These are phyloP conservation scores for Scheffersomyces parashehatae DNA, from an alignment of 1,139 yeast species.

Conservation along the genomic window DNA sequence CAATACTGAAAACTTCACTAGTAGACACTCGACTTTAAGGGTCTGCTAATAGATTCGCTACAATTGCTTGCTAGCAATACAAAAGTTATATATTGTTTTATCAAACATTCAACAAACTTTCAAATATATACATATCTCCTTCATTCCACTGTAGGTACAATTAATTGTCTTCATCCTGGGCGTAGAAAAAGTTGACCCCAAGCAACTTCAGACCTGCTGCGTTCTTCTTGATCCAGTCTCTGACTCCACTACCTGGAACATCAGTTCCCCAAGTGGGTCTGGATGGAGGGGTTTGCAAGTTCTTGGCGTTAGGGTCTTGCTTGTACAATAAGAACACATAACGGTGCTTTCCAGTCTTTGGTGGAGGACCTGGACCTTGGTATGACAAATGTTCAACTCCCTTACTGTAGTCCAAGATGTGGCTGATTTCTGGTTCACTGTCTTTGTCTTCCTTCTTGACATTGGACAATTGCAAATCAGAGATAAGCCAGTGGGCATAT, in stretches of 20 bases:
- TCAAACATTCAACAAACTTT: no score
- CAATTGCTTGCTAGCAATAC: not conserved
- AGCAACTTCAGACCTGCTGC: conserved; percentile 62
- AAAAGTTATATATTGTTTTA: no score
- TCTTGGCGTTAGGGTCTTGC: conserved; percentile 47
- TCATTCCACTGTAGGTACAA: not conserved
- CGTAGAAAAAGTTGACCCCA: conserved; percentile 78
- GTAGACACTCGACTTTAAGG: no score
- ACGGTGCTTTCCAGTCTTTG: conserved; percentile 78
- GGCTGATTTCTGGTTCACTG: conserved; percentile 34
- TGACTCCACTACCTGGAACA: conserved; percentile 70
- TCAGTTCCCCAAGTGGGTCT: conserved; percentile 89
- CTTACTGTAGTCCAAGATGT: conserved; percentile 34
- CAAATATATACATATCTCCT: not conserved
- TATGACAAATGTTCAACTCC: conserved; percentile 47
- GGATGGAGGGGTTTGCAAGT: conserved; percentile 47
- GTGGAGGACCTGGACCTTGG: conserved; percentile 84
- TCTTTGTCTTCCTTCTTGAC: conserved; percentile 16
- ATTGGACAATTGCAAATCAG: conserved; percentile 55
- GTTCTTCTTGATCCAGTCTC: conserved; percentile 67
- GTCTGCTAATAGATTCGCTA: not conserved
- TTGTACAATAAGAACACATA: conserved; percentile 75
- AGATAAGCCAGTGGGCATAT: conserved; percentile 72
- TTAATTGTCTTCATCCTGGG: conserved; percentile 51
- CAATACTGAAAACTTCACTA: not conserved